Conservation (phyloP, 352 stramenopile genomes). For the Phytopythium ostracodes region DNA sequence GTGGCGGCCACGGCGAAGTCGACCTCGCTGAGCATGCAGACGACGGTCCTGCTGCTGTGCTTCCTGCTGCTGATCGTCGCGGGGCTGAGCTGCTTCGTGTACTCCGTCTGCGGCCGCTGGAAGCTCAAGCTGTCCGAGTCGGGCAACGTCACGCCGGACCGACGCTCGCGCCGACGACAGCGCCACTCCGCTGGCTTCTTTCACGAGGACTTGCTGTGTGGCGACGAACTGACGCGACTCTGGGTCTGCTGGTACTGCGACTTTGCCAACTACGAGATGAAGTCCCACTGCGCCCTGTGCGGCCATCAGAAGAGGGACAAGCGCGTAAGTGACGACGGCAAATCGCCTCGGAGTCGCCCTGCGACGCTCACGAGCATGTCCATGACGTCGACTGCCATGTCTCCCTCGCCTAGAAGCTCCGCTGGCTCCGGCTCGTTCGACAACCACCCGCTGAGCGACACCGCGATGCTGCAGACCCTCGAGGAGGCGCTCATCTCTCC, state of each 20-base stretch:
- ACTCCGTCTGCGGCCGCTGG: conserved; percentile 24
- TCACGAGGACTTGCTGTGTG: conserved; percentile 42
- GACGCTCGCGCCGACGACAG: background rate
- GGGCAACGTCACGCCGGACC: background rate
- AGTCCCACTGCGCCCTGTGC: conserved; percentile 43
- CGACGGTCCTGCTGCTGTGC: conserved; percentile 29
- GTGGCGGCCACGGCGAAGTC: background rate
- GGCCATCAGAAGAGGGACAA: conserved; percentile 35
- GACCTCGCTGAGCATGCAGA: conserved; percentile 1
- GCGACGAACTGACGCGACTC: conserved; percentile 45
- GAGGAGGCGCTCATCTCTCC: conserved; percentile 6
- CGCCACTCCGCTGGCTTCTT: conserved; percentile 14
- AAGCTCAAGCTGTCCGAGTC: conserved; percentile 21
- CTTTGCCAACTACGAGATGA: conserved; percentile 61
- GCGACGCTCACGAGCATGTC: conserved; percentile 25
- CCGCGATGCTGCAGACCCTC: background rate
- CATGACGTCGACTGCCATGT: conserved; percentile 23
- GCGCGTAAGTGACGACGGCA: conserved; percentile 14
- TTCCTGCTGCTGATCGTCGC: conserved; percentile 23
- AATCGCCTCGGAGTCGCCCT: conserved; percentile 22
- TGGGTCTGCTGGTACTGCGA: conserved; percentile 54
- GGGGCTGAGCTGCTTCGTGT: conserved; percentile 24
- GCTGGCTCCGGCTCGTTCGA: conserved; percentile 10
- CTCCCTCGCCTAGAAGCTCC: conserved; percentile 16
- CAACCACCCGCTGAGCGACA: background rate